Base-by-base conservation (phyloP, 306 rosid species). In the Casuarina equisetifolia region DNA sequence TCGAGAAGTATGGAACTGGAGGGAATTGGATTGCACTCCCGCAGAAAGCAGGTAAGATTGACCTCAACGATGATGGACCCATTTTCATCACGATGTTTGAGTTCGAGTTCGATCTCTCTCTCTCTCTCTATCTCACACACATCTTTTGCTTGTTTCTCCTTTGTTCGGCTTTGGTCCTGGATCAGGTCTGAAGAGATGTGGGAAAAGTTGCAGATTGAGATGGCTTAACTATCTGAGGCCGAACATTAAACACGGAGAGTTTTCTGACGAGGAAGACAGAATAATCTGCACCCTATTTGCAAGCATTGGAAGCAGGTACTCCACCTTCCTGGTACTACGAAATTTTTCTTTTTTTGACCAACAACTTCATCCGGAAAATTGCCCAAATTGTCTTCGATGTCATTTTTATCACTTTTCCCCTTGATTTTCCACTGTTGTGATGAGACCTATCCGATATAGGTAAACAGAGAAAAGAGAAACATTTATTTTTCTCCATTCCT, bases 21-120 rank as follows among this genome's bases (percentile, higher is more conserved):
- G 97, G 97, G 9, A 94, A 91, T 71, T 94, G 98, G 98, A 92
- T 94, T 78, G 92, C 96, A 72, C 97, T 94, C 77, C 98, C 98
- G 40, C 97, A 89, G 39, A 94, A 90, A 89, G 98, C 96, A 70
- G 97, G 98, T 94, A 87, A 84, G 64, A 35, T 64, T 58, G n/a
- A 75, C 51, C 75, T 66, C 52, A 51, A 7, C n/a, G 39, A 39
- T 51, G 42, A 53, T 15, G n/a, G 25, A 17, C 50, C 32, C 49
- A 66, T 66, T 80, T 25, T 25, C 59, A 59, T 53, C 43, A 52
- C 35, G 52, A 67, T 51, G 55, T 17, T 73, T 35, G 4, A 63
- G 36, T 67, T 16, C 73, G 32, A 25, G 32, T 25, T 25, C 32
- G 32, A 25, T 25, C 12, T 39, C 13, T 69, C 43, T 70, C 53